phyloP scores from a whole-genome alignment of 2,329 filamentous ascomycete species.

The Fusarium sp. region DNA sequence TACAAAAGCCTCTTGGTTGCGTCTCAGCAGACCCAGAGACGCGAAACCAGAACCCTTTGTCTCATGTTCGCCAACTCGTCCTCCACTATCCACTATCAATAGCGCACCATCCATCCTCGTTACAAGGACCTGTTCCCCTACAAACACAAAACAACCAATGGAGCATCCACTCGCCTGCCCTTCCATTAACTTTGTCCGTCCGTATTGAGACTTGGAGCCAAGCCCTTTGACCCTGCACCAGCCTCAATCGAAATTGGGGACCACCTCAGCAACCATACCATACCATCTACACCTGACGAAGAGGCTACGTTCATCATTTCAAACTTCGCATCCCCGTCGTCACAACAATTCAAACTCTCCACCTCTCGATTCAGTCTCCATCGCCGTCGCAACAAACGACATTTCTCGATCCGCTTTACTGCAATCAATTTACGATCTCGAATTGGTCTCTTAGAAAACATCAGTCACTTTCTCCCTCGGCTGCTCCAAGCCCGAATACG shows the following conservation, averaged over 20 bases:
- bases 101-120: slow-evolving; percentile 13
- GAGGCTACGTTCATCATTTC: slow-evolving; percentile 48
- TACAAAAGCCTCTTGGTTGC: neutral
- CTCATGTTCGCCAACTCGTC: neutral
- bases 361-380: slow-evolving; percentile 13
- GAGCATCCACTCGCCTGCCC: slow-evolving; percentile 15
- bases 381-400: slow-evolving; percentile 32
- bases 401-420: slow-evolving; percentile 19
- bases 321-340: slow-evolving; percentile 28
- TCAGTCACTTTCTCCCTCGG: slow-evolving; percentile 15
- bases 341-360: slow-evolving; percentile 24
- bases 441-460: slow-evolving; percentile 8
- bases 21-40: slow-evolving; percentile 2
- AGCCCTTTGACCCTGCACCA: slow-evolving; percentile 35
- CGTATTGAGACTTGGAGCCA: slow-evolving; percentile 34
- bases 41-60: slow-evolving; percentile 5
- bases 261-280: slow-evolving; percentile 16
- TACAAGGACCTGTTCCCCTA: slow-evolving; percentile 27
- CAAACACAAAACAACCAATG: slow-evolving; percentile 29
- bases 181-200: neutral
- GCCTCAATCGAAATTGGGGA: slow-evolving; percentile 44
- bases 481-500: slow-evolving; percentile 30
- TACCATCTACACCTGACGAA: slow-evolving; percentile 36
- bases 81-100: slow-evolving; percentile 1
- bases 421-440: neutral